Evolutionary conservation across 768 basidiomycete genomes (phyloP).

Genomic region (Tylopilus sp.): DNA sequence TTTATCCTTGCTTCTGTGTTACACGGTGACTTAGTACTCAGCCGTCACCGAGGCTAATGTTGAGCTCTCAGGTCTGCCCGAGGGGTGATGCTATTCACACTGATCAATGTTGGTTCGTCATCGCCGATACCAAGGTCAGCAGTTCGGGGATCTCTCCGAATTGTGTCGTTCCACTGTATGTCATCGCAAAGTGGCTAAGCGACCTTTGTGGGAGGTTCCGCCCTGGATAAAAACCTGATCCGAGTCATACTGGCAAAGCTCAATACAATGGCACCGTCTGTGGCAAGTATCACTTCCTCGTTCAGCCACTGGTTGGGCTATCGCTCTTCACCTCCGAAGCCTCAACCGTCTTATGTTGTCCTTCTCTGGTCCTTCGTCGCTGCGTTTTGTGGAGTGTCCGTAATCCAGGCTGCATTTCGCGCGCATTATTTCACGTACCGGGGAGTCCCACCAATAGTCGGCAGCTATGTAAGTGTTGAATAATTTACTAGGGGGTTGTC

Average conservation of each 20-base stretch:
- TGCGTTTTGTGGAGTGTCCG: constrained; percentile 46
- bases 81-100: too few relatives aligned
- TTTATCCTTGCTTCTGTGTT: too few relatives aligned
- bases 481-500: neutral
- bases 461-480: constrained; percentile 19
- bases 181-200: too few relatives aligned
- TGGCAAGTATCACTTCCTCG: neutral
- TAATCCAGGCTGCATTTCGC: constrained; percentile 50
- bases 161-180: too few relatives aligned
- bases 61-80: too few relatives aligned
- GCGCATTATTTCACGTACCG: constrained; percentile 45
- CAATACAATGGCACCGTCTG: neutral
- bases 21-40: too few relatives aligned
- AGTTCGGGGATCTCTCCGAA: too few relatives aligned
- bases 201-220: too few relatives aligned
- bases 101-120: too few relatives aligned
- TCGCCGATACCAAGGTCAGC: too few relatives aligned
- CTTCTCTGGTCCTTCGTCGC: constrained; percentile 48
- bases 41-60: too few relatives aligned
- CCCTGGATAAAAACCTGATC: too few relatives aligned
- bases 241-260: neutral
- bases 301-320: constrained; percentile 16
- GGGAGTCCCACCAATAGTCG: constrained; percentile 34
- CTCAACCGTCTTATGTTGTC: neutral
- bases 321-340: constrained; percentile 6